Evolutionary conservation across 768 basidiomycete genomes (phyloP).

Genomic region (Saitozyma podzolica): DNA sequence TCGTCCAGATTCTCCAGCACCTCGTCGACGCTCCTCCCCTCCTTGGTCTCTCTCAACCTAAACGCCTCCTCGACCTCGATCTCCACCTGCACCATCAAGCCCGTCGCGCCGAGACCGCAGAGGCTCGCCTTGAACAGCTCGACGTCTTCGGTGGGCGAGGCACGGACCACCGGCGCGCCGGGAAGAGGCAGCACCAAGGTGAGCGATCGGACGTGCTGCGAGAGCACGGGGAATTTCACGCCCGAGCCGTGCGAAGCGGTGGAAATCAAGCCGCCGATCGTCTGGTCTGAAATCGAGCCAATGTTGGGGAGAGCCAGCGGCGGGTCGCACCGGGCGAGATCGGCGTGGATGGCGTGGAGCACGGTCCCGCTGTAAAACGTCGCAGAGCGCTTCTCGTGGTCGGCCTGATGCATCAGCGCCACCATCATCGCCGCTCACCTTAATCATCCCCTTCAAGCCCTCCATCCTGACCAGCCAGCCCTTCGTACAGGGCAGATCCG

Average conservation of each 20-base stretch:
- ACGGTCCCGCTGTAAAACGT: slow-evolving; percentile 54
- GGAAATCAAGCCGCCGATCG: slow-evolving; percentile 84
- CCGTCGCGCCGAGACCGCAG: slow-evolving; percentile 87
- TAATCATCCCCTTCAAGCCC: slow-evolving; percentile 68
- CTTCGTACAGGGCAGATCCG: slow-evolving; percentile 85
- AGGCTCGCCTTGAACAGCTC: slow-evolving; percentile 87
- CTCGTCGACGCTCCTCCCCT: slow-evolving; percentile 61
- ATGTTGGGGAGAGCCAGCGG: slow-evolving; percentile 82
- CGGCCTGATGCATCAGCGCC: slow-evolving; percentile 23
- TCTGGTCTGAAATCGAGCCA: slow-evolving; percentile 95
- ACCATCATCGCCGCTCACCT: slow-evolving; percentile 60
- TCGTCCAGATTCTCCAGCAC: slow-evolving; percentile 43
- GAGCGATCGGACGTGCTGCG: slow-evolving; percentile 73
- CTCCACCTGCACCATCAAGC: slow-evolving; percentile 75
- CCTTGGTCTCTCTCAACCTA: slow-evolving; percentile 71
- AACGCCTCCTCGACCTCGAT: slow-evolving; percentile 80
- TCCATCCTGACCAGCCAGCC: slow-evolving; percentile 82
- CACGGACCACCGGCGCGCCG: slow-evolving; percentile 70
- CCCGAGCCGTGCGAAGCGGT: slow-evolving; percentile 97
- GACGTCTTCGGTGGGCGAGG: slow-evolving; percentile 59
- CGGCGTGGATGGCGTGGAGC: slow-evolving; percentile 69
- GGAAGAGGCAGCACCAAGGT: slow-evolving; percentile 67
- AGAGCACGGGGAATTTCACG: slow-evolving; percentile 67
- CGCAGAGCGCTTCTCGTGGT: slow-evolving; percentile 31
- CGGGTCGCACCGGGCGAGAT: slow-evolving; percentile 62